A percentile compares a stretch with the other conserved stretches of the same genome.
phyloP scores from a whole-genome alignment of 352 stramenopile genomes.

The Globisporangium irregulare region DNA sequence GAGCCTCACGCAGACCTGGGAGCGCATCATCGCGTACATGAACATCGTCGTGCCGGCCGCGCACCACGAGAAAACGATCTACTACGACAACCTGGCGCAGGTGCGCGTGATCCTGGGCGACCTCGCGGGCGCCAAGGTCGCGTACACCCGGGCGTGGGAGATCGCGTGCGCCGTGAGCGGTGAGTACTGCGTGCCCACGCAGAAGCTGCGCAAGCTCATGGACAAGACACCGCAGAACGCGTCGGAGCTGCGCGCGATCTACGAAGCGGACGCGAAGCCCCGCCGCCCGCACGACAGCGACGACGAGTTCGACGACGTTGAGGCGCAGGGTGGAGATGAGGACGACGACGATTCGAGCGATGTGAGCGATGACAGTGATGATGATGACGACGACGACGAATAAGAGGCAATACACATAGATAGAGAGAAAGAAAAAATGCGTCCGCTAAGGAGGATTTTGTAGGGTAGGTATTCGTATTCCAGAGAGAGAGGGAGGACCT shows the following conservation, averaged over 20 bases:
- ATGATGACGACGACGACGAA: conserved; percentile 7
- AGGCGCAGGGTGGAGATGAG: conserved; percentile 4
- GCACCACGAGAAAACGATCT: conserved; percentile 81
- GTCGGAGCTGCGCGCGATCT: conserved; percentile 57
- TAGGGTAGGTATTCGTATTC: neutral
- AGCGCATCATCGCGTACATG: conserved; percentile 66
- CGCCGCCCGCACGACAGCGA: conserved; percentile 28
- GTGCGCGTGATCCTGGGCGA: conserved; percentile 64
- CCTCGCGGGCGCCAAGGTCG: conserved; percentile 38
- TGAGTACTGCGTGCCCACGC: conserved; percentile 53
- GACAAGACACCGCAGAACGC: conserved; percentile 59
- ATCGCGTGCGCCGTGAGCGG: conserved; percentile 63
- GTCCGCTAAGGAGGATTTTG: neutral
- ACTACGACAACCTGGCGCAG: conserved; percentile 84
- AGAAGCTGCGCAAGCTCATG: conserved; percentile 55
- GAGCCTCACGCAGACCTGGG: conserved; percentile 48
- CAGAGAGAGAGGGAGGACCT: too few species aligned
- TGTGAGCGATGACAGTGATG: neutral
- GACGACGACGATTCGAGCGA: conserved; percentile 6
- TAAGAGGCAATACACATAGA: neutral
- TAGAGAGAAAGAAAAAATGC: neutral
- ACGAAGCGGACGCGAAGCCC: conserved; percentile 44
- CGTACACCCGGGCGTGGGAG: conserved; percentile 56
- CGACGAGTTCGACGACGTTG: conserved; percentile 17
- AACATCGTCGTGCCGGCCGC: conserved; percentile 63